Evolutionary conservation across 768 basidiomycete species (phyloP), one percentile per base, ranked within the genome.

Genomic region (Boletus vinaceobasis): DNA sequence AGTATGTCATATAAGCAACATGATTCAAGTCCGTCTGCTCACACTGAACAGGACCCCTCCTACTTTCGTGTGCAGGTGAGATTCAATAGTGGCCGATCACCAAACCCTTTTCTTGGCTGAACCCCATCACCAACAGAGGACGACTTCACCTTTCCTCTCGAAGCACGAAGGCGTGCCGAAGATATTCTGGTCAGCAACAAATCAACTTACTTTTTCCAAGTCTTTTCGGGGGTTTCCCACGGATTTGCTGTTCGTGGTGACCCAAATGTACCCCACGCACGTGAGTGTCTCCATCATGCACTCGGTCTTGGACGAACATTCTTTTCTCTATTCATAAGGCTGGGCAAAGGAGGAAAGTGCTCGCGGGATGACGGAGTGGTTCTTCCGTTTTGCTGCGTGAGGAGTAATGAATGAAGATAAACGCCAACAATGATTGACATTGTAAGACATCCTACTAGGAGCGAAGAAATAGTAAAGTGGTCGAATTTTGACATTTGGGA

Each of bases 261-360:
- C 40, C 62, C 51, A 1, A 55, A 54, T 39, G 32, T 60, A 5
- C 57, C 59, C 0, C 50, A 57, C 0, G 54, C 55, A 43, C 55
- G 69, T 66, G 45, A 58, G 66, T 57, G 13, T 42, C 13, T 36
- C 26, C 7, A 21, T 29, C 19, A 4, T 33, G 19, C 17, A 7
- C 27, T 33, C n/a, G 9, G 7, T 21, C 42, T 32, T 11, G 11
- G n/a, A 29, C 31, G 47, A 48, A 49, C 26, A 39, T 35, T 23
- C 4, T 43, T 14, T 37, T 17, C 17, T 37, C 17, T 37, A 17
- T 40, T 38, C 36, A 15, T 23, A 38, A 84, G 82, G 79, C 11
- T 83, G 80, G 80, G 79, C 80, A 1, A 83, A 83, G 59, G 82
- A 84, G 52, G 78, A 83, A 55, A 78, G 79, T 19, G 81, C 83